phyloP scores from a whole-genome alignment of 768 basidiomycete species.

The Suillus paluster region DNA sequence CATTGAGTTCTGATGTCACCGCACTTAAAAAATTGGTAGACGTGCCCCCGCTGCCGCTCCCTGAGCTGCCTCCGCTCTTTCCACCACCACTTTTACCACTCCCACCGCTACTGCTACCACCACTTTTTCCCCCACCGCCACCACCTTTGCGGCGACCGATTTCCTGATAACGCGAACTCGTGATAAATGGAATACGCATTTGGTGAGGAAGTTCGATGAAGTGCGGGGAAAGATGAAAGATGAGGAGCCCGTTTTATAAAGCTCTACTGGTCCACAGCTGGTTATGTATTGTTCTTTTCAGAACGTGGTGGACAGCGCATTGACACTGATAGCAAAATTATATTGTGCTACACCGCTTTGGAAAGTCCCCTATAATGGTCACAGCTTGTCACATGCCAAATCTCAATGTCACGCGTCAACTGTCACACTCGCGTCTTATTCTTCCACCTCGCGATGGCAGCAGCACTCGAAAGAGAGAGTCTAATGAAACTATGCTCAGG shows the following conservation, averaged over 20 bases:
- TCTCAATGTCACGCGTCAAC: background rate
- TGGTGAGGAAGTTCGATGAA: background rate
- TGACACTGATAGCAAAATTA: background rate
- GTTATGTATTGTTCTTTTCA: background rate
- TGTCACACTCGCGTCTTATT: slow-evolving; percentile 6
- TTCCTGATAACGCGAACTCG: background rate
- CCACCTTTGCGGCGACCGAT: slow-evolving; percentile 38
- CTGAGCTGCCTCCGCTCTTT: slow-evolving; percentile 6
- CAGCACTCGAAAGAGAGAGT: slow-evolving; percentile 21
- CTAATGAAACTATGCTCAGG: slow-evolving; percentile 25
- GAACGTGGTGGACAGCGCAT: background rate
- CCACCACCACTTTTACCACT: slow-evolving; percentile 10
- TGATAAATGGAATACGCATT: slow-evolving; percentile 29
- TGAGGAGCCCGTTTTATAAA: background rate
- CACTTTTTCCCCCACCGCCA: slow-evolving; percentile 28
- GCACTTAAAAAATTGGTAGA: background rate
- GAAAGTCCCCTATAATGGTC: background rate
- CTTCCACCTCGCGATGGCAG: slow-evolving; percentile 17
- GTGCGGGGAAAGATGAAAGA: too few species aligned
- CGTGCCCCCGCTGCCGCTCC: background rate
- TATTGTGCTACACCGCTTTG: background rate
- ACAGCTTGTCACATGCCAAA: background rate
- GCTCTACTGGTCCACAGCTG: background rate
- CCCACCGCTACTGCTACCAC: slow-evolving; percentile 19
- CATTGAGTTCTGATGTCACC: background rate